Evolutionary conservation across 257 asterid species (phyloP), one percentile per base, ranked within the genome.

Genomic region (Fraxinus quadrangulata): DNA sequence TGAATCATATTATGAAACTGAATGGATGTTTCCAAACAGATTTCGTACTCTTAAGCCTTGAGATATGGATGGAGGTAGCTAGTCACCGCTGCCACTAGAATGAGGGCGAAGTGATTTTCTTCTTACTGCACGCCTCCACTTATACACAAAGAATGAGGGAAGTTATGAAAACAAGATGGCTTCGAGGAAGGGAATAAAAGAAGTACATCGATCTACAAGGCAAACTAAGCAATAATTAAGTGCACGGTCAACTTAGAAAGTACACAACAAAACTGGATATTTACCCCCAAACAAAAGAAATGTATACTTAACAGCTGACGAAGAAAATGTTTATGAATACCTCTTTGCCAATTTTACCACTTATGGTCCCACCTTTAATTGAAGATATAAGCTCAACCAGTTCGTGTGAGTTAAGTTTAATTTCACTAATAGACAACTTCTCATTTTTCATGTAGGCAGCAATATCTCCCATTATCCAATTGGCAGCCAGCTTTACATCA

Each of bases 381-480:
- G 97, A 86, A 81, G 97, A 90, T 78, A 93, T 93, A 77, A 95
- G 97, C 85, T 91, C 92, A 30, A 91, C 93, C 82, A 95, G 85
- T 83, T 95, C 99, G 70, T 81, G 80, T 65, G 99, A 90, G 71
- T 88, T 83, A 82, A 95, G 98, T 77, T 93, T 95, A 82, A 92
- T 87, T 74, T 89, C 97, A 78, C 75, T 77, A 79, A 93, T 85
- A 28, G 91, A 80, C 81, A 93, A 73, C 85, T 91, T 93, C 80
- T 91, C 97, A 59, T 95, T 91, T 73, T 95, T 95, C 94, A 95
- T 76, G 80, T 89, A 91, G 26, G 96, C 96, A 87, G 98, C 94
- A 81, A 95, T 85, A 83, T 95, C 99, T 24, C 99, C 95, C 99
- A 95, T 95, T 80, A 95, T 89, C 99, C 99, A 95, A 74, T 95